Evolutionary conservation across 1,284 basidiomycete species (phyloP).

Genomic region (Phaffia rhodozyma): DNA sequence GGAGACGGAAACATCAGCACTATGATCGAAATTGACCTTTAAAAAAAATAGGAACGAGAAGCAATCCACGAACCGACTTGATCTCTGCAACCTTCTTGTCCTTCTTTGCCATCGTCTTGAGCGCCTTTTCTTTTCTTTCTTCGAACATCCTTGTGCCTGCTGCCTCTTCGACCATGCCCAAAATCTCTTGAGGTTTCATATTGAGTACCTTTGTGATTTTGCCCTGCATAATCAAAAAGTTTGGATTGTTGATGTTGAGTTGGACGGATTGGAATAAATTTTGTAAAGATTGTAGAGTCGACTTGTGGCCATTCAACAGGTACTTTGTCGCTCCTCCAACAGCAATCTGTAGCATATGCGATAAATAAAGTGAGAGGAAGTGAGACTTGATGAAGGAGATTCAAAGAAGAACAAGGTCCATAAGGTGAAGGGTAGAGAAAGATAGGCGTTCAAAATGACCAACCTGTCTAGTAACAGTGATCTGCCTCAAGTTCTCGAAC

Average conservation of each 20-base stretch:
- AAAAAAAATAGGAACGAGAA: no score
- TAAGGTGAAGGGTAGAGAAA: conserved; percentile 20
- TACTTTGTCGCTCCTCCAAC: conserved; percentile 94
- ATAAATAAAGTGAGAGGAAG: neutral
- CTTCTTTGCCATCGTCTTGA: conserved; percentile 95
- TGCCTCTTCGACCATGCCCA: conserved; percentile 98
- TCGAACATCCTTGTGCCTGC: conserved; percentile 99
- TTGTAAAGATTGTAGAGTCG: conserved; percentile 76
- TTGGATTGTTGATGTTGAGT: conserved; percentile 99
- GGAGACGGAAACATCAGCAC: neutral
- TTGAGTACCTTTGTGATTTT: conserved; percentile 93
- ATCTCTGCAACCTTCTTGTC: conserved; percentile 93
- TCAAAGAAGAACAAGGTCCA: neutral
- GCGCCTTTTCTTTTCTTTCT: conserved; percentile 93
- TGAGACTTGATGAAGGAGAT: neutral
- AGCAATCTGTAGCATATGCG: conserved; percentile 51
- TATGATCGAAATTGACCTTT: neutral
- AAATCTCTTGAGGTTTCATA: conserved; percentile 95
- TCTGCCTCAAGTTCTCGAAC: conserved; percentile 69
- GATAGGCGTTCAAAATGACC: conserved; percentile 26
- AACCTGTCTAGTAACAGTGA: conserved; percentile 94
- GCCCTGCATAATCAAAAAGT: conserved; percentile 99
- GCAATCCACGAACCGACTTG: conserved; percentile 40
- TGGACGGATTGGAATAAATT: conserved; percentile 94
- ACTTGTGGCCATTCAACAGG: conserved; percentile 91